Base-by-base conservation (phyloP, 1,139 yeast genomes). In the Debaryomyces sp. region DNA sequence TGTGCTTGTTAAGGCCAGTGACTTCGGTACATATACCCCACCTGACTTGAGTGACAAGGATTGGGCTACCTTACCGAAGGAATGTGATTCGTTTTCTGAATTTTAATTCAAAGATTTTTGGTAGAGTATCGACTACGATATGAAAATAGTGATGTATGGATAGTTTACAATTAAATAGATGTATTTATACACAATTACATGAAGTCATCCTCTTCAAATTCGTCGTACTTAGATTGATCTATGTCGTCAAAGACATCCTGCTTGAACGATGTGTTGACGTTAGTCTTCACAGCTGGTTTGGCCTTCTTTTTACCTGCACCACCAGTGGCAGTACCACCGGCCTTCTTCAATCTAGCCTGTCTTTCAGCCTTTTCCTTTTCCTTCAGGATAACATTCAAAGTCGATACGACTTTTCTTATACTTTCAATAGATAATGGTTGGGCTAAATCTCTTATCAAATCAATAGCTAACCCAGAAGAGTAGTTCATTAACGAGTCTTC, bases 271-370 rank as follows among this genome's bases (percentile, higher is more conserved):
- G 87, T 86, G 52, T 87, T 87, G 59, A 87, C 81, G 64, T 88
- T 85, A 45, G 92, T 82, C 59, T 89, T 89, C 29, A 78, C 84
- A 29, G 83, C 82, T 27, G 81, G 78, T 77, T 90, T 91, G 54
- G 85, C 92, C 82, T 92, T 91, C 84, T 90, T 89, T 80, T 89
- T 90, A 63, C 97, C 97, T 29, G 96, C 94, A 66, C 97, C 96
- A 63, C 95, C 96, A 41, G 95, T 87, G 37, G 94, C 84, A 43
- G 94, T 87, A 54, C 94, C 94, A 53, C 94, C 94, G 42, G 90
- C 80, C 66, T 85, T 86, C 61, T 86, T 81, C 61, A 87, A 74
- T 71, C 96, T 81, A 3, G 87, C 89, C 61, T 80, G 87, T 75
- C 97, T 89, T 73, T 92, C 98, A 51, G 86, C 87, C 66, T 85